Base-by-base conservation (phyloP, 75 land plant genomes). In the Sequoia sempervirens region DNA sequence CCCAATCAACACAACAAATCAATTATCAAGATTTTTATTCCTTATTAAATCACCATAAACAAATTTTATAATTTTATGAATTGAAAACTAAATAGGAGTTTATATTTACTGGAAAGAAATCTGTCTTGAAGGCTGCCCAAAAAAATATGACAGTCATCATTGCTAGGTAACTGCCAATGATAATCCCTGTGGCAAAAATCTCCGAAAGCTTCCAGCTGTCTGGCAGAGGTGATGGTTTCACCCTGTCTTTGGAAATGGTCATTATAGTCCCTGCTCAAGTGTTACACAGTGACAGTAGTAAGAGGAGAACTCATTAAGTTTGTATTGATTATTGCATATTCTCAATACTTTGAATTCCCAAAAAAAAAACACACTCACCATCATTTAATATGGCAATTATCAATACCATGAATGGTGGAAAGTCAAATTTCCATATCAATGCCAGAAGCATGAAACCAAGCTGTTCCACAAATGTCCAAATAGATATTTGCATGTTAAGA, bases 201-300 rank as follows among this genome's bases (percentile, higher is more conserved):
- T 91, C 93, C 43, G 50, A 78, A 45, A 88, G 92, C 53, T 92
- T 92, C 93, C 93, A 92, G 82, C 92, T 92, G 75, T 92, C 92
- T 38, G 93, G 93, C 47, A 87, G 20, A 83, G 92, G 93, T 68
- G 91, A 91, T 26, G 93, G 93, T 72, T 90, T 92, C 58, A 92
- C 93, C 40, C 87, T 81, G 80, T 92, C 93, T 79, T 90, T 92
- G 32, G 93, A 92, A 45, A 92, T 92, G 13, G 93, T 92, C 93
- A 92, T 92, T 46, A 92, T 92, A 8, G 93, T 92, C 52, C 93
- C 92, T 90, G 89, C 9, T 85, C 17, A 18, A 37, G 69, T 41
- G 37, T 20, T n/a, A 32, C n/a, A 79, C 2, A 70, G 14, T 32
- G 2, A 32, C 7, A 30, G 15, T 13, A 32, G 1, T 32, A 30